Base-by-base conservation (phyloP, 176 grass and related monocot genomes). In the Urochloa ruziziensis region DNA sequence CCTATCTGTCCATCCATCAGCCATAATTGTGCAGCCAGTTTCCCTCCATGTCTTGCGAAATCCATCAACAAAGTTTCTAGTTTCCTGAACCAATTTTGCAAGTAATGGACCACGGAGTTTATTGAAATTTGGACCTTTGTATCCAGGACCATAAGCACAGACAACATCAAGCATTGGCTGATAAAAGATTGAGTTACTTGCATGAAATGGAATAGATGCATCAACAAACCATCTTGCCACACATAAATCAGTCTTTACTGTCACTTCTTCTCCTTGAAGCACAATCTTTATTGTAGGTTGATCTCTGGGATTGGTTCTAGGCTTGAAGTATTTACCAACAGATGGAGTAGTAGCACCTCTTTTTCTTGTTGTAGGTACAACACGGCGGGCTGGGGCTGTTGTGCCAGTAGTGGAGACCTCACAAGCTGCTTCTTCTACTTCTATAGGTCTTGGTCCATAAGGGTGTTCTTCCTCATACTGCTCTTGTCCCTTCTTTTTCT, bases 121-220 rank as follows among this genome's bases (percentile, higher is more conserved):
- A 24, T 42, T 75, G 7, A n/a, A 39, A 43, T 13, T 79, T 3
- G 60, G 59, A n/a, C 73, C 83, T 14, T 67, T 74, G 29, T 85
- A 85, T 21, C 83, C 58, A 35, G 11, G 2, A 25, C 72, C 82
- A 54, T 39, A 9, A 19, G 44, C 7, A 57, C 30, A 23, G 3
- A 78, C 19, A 28, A 27, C 83, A 77, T 84, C 57, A 44, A 43
- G 19, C 70, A 67, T 77, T 15, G 59, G 70, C 8, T 53, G 17
- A 23, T 67, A 85, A 39, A 54, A 84, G 8, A 52, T 67, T 0
- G 18, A 84, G 28, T 17, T 79, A 34, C 3, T 40, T 34, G 74
- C 74, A 80, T 86, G 51, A 57, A 80, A 86, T 61, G 74, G 18
- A 37, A 86, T 2, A n/a, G n/a, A n/a, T n/a, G n/a, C n/a, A n/a